Conservation (phyloP, 2,329 filamentous ascomycete species). For the Penicillium rolfsii region DNA sequence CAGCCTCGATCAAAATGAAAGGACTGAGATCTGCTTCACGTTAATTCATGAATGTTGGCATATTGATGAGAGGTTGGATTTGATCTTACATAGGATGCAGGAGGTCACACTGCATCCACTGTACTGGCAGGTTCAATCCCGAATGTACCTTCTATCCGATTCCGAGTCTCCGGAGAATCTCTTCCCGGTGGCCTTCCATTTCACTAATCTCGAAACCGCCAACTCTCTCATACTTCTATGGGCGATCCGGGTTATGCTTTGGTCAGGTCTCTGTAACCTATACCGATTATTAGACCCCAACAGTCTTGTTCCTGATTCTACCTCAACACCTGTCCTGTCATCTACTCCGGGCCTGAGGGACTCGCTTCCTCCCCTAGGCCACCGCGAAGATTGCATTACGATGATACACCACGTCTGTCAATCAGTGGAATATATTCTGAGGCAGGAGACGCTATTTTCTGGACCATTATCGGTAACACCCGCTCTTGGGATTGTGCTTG, state of each 20-base stretch:
- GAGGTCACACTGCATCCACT: background rate
- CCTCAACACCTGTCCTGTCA: background rate
- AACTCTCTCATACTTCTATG: conserved; percentile 39
- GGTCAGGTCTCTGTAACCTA: conserved; percentile 39
- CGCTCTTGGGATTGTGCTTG: conserved; percentile 15
- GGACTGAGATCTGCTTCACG: background rate
- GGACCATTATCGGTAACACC: conserved; percentile 17
- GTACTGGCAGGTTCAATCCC: background rate
- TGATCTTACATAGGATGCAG: background rate
- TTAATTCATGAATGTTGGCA: background rate
- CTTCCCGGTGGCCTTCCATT: background rate
- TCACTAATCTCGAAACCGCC: conserved; percentile 15
- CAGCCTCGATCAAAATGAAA: background rate
- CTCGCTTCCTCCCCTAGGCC: conserved; percentile 29
- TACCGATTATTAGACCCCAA: conserved; percentile 19
- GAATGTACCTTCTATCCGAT: background rate
- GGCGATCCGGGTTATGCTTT: conserved; percentile 39
- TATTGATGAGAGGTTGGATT: background rate
- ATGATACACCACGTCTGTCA: conserved; percentile 40
- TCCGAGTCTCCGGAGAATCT: background rate
- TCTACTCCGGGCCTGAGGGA: background rate
- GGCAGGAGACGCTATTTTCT: conserved; percentile 26
- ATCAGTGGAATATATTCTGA: conserved; percentile 39
- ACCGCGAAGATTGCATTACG: conserved; percentile 30
- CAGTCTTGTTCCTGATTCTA: background rate